Evolutionary conservation across 768 basidiomycete genomes (phyloP).

Genomic region (Mycena rosella): DNA sequence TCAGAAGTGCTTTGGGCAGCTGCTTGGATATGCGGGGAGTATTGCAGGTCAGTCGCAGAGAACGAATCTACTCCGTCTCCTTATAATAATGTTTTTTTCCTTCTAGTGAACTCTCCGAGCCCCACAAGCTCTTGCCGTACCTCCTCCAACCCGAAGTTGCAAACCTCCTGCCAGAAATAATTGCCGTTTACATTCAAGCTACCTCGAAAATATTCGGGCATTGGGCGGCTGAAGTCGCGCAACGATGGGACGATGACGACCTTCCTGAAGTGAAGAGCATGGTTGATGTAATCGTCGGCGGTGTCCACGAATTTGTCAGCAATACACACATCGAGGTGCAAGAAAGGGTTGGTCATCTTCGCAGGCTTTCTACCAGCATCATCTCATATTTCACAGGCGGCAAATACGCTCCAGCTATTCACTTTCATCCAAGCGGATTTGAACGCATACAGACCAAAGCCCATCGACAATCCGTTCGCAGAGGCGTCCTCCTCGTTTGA

Average conservation of each 20-base stretch:
- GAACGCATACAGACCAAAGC: constrained; percentile 61
- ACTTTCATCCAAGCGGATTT: constrained; percentile 84
- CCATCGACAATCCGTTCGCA: constrained; percentile 50
- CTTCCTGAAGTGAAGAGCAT: constrained; percentile 72
- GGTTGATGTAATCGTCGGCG: constrained; percentile 71
- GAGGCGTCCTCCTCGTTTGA: constrained; percentile 57
- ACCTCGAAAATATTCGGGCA: constrained; percentile 88
- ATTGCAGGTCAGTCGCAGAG: constrained; percentile 74
- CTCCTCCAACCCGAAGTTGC: constrained; percentile 73
- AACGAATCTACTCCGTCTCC: constrained; percentile 8
- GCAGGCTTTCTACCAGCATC: constrained; percentile 1
- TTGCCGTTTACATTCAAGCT: constrained; percentile 86
- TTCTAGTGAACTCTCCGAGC: constrained; percentile 80
- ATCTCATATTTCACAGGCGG: constrained; percentile 66
- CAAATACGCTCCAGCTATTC: constrained; percentile 81
- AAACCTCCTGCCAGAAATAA: constrained; percentile 71
- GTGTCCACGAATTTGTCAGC: constrained; percentile 69
- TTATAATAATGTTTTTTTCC: not conserved
- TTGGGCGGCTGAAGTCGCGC: constrained; percentile 84
- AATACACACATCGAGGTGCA: constrained; percentile 89
- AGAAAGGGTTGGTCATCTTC: constrained; percentile 75
- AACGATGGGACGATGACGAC: constrained; percentile 81
- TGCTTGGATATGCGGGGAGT: constrained; percentile 97
- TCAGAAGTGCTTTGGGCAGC: constrained; percentile 93
- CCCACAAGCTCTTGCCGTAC: constrained; percentile 78